Base-by-base conservation (phyloP, 169 alveolate genomes). In the Cardiosporidium cionae region DNA sequence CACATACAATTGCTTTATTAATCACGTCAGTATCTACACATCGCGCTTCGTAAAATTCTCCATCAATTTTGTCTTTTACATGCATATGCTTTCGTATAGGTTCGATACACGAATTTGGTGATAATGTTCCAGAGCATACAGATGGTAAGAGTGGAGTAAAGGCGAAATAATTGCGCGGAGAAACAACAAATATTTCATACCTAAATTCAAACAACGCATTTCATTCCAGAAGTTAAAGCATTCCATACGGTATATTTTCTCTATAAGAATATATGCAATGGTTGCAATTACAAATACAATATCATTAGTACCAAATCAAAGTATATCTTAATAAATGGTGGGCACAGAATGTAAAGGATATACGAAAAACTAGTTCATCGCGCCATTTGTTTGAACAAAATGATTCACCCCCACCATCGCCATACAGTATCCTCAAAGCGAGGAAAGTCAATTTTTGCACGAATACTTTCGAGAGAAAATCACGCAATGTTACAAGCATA, bases 61-160 rank as follows among this genome's bases (percentile, higher is more conserved):
- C 54, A 44, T n/a, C 22, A 44, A 16, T n/a, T 16, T 63, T 44
- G 66, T n/a, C 22, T 9, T 63, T 63, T 9, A 16, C n/a, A 9
- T 63, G 69, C 22, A 44, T 63, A 9, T 9, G 70, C 37, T 27
- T 5, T 5, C 64, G 23, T 25, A n/a, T 0, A 76, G 58, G 72
- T 67, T 72, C 76, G 22, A 78, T 65, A 52, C 84, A 78, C 52
- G 74, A 29, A 65, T 44, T 67, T n/a, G 80, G 76, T 6, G 84
- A 52, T 31, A 78, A 79, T 2, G 84, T 78, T n/a, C 84, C 84
- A 2, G 80, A 67, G 52, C 79, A 70, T 54, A 78, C 84, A 28
- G 81, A 71, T 32, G 84, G 84, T 16, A 78, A 76, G 4, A 78
- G 76, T 22, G 84, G 84, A 44, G 84, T 78, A 25, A 78, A 78